A percentile compares a stretch with the other conserved stretches of the same genome.
phyloP scores from a whole-genome alignment of 768 basidiomycete genomes.

The Pholiota conissans region DNA sequence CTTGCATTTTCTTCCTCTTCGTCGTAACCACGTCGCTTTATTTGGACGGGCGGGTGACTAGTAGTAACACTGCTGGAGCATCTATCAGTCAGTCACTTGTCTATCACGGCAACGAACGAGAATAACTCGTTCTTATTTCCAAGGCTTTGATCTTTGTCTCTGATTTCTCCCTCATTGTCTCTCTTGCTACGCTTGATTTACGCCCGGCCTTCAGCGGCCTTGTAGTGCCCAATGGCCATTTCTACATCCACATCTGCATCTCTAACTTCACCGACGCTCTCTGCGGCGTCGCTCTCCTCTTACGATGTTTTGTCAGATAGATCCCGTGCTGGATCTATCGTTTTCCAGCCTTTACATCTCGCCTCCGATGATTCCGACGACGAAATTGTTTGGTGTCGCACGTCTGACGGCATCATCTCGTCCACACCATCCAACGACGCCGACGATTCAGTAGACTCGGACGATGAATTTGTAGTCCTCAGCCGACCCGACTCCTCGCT shows the following conservation, averaged over 20 bases:
- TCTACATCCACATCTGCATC: slow-evolving; percentile 4
- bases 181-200: not conserved
- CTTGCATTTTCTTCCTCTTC: not conserved
- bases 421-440: slow-evolving; percentile 24
- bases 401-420: slow-evolving; percentile 33
- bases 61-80: not conserved
- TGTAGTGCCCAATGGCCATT: slow-evolving; percentile 6
- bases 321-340: slow-evolving; percentile 17
- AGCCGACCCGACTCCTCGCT: slow-evolving; percentile 29
- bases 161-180: not conserved
- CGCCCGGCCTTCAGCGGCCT: slow-evolving; percentile 3
- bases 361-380: slow-evolving; percentile 46
- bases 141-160: not conserved
- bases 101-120: slow-evolving; percentile 5
- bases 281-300: slow-evolving; percentile 27
- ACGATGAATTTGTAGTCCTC: slow-evolving; percentile 55
- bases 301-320: slow-evolving; percentile 30
- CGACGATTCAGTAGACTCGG: slow-evolving; percentile 33
- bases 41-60: slow-evolving; percentile 12
- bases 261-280: slow-evolving; percentile 22
- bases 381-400: slow-evolving; percentile 50
- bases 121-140: not conserved
- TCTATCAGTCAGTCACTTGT: slow-evolving; percentile 11
- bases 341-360: slow-evolving; percentile 14
- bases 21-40: slow-evolving; percentile 11